Conservation (phyloP, 1,139 yeast genomes). For the Scheffersomyces parashehatae region DNA sequence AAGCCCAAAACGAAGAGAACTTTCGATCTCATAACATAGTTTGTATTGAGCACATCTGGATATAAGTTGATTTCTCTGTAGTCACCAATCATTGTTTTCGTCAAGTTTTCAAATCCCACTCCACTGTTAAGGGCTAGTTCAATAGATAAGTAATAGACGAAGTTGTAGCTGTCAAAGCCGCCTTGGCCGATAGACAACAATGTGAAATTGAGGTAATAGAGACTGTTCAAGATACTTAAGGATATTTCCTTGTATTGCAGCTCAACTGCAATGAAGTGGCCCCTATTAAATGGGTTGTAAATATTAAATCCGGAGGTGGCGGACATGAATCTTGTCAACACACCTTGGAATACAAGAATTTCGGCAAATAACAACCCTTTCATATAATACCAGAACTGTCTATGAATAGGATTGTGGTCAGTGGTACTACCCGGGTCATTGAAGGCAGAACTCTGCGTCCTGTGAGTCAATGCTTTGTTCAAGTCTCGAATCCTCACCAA, state of each 20-base stretch:
- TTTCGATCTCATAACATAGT: constrained; percentile 47
- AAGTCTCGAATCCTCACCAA: constrained; percentile 25
- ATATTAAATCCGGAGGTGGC: constrained; percentile 10
- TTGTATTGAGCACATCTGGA: constrained; percentile 30
- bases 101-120: constrained; percentile 34
- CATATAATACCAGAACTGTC: constrained; percentile 33
- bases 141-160: constrained; percentile 54
- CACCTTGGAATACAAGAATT: constrained; percentile 57
- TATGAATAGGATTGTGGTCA: constrained; percentile 13
- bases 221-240: constrained; percentile 40
- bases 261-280: constrained; percentile 8
- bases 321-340: constrained; percentile 40
- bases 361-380: constrained; percentile 52
- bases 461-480: constrained; percentile 24
- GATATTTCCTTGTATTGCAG: constrained; percentile 31
- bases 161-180: constrained; percentile 70
- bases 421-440: constrained; percentile 18
- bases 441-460: constrained; percentile 25
- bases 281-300: constrained; percentile 8
- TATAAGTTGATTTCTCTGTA: constrained; percentile 39
- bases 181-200: constrained; percentile 64
- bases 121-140: constrained; percentile 42
- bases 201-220: constrained; percentile 58
- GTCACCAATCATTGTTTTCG: constrained; percentile 42
- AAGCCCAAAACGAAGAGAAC: constrained; percentile 57